Evolutionary conservation across 257 asterid genomes (phyloP).

Genomic region (Voacanga thouarsii): DNA sequence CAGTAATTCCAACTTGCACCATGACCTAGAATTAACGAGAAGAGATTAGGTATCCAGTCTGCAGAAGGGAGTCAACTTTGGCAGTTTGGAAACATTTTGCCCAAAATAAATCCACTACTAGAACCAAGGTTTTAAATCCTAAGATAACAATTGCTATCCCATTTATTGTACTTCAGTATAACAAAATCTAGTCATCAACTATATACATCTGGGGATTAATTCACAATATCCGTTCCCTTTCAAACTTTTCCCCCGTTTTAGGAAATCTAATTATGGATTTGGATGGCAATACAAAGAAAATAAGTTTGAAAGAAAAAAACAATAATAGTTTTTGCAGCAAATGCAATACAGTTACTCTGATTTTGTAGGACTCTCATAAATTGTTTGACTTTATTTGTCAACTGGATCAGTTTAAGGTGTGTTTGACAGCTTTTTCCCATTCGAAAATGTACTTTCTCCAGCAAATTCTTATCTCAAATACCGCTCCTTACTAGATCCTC

Average conservation of each 20-base stretch:
- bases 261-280: not conserved
- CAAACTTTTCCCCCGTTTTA: not conserved
- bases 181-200: not conserved
- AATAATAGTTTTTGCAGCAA: not conserved
- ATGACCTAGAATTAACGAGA: not conserved
- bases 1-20: not conserved
- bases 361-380: not conserved
- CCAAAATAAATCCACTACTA: not conserved
- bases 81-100: not conserved
- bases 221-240: not conserved
- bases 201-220: not conserved
- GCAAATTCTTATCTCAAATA: not conserved
- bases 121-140: not conserved
- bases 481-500: not conserved
- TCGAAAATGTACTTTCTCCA: not conserved
- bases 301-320: not conserved
- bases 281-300: not conserved
- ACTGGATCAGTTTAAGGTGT: not conserved
- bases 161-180: not conserved
- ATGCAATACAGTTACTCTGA: not conserved
- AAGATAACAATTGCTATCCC: not conserved
- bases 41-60: not conserved
- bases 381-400: not conserved
- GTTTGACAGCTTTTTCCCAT: not conserved
- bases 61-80: not conserved